These are phyloP conservation scores for Zygoascus biomembranicola DNA, from an alignment of 805 yeast species.

Conservation along the genomic window DNA sequence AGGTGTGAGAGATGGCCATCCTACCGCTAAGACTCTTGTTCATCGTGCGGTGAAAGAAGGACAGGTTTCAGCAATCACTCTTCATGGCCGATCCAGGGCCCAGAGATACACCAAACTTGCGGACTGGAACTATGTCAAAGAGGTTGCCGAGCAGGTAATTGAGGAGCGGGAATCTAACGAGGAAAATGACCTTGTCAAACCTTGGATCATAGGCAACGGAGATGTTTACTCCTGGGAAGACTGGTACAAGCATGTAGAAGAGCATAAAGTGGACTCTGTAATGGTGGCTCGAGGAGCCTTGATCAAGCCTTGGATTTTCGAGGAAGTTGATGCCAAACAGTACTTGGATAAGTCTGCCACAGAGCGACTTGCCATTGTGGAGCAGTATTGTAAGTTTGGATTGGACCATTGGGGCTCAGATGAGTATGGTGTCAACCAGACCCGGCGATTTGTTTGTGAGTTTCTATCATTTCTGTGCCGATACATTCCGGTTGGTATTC, in stretches of 20 bases:
- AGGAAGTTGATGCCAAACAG: slow-evolving; percentile 85
- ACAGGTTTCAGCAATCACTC: slow-evolving; percentile 81
- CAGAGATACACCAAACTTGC: slow-evolving; percentile 90
- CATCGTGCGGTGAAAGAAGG: slow-evolving; percentile 65
- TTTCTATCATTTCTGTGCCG: slow-evolving; percentile 90
- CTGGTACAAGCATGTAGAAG: slow-evolving; percentile 65
- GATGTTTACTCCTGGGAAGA: slow-evolving; percentile 83
- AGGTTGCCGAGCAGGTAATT: slow-evolving; percentile 62
- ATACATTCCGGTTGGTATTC: slow-evolving; percentile 87
- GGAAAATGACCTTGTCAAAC: slow-evolving; percentile 41
- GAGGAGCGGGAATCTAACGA: slow-evolving; percentile 46
- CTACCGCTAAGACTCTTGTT: slow-evolving; percentile 77
- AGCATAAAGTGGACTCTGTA: slow-evolving; percentile 75
- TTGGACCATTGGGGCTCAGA: slow-evolving; percentile 98
- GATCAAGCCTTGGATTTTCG: slow-evolving; percentile 98
- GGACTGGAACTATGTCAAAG: slow-evolving; percentile 82
- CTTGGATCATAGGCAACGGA: slow-evolving; percentile 91
- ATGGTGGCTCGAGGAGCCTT: slow-evolving; percentile 98
- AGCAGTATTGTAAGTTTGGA: slow-evolving; percentile 67
- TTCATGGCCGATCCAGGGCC: slow-evolving; percentile 95
- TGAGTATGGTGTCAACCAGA: slow-evolving; percentile 81
- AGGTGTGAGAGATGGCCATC: slow-evolving; percentile 78
- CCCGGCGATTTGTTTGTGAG: slow-evolving; percentile 90
- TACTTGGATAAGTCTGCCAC: slow-evolving; percentile 83
- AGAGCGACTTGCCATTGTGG: slow-evolving; percentile 74